These are phyloP conservation scores for Solanum chilense DNA, from an alignment of 257 asterid species.

Conservation along the genomic window DNA sequence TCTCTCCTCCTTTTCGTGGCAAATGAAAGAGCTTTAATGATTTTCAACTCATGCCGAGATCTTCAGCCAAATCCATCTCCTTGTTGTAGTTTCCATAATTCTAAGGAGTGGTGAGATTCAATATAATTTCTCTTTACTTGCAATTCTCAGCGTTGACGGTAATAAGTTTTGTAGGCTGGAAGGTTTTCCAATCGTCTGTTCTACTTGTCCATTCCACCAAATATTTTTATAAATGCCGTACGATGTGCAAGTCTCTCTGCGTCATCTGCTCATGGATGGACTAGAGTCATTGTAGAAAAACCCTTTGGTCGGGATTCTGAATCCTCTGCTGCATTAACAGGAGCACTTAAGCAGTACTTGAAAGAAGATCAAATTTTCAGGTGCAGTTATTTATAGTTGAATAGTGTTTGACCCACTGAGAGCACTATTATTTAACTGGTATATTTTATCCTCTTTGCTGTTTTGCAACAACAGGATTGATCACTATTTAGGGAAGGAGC, in stretches of 20 bases:
- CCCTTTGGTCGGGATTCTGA: conserved; percentile 97
- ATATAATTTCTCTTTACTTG: neutral
- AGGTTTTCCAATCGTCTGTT: conserved; percentile 74
- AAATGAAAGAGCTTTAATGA: neutral
- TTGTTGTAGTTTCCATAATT: neutral
- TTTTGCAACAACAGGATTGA: conserved; percentile 57
- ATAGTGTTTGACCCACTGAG: neutral
- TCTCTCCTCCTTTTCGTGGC: neutral
- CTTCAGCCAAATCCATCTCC: neutral
- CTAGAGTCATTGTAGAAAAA: conserved; percentile 95
- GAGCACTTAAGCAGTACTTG: conserved; percentile 71
- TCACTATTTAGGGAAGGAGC: conserved; percentile 98
- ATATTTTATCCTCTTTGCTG: neutral
- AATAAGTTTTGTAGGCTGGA: conserved; percentile 46
- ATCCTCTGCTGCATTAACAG: conserved; percentile 90
- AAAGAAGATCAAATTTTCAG: conserved; percentile 93
- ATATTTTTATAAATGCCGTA: conserved; percentile 78
- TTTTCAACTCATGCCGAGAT: neutral
- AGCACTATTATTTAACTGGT: neutral
- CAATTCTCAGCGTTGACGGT: neutral
- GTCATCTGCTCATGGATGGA: conserved; percentile 81
- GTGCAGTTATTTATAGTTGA: conserved; percentile 11
- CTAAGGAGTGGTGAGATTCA: neutral
- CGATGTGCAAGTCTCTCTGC: conserved; percentile 87
- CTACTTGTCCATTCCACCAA: conserved; percentile 94